Evolutionary conservation across 2,329 filamentous ascomycete species (phyloP).

Genomic region (Diaporthe sp.): DNA sequence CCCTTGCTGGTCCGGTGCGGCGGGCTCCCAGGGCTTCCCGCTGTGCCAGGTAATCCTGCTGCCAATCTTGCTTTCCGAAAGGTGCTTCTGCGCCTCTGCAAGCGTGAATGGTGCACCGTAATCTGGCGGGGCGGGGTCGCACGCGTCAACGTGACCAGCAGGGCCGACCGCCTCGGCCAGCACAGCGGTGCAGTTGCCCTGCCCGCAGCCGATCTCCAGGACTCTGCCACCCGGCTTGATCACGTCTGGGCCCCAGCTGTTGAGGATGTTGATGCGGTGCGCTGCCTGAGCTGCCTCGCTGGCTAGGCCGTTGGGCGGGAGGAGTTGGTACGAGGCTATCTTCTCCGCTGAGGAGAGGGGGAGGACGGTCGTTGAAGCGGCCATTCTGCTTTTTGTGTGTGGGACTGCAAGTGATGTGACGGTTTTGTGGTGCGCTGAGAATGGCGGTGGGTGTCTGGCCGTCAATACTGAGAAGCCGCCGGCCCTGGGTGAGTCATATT

Average conservation of each 20-base stretch:
- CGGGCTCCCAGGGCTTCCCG: slow-evolving; percentile 52
- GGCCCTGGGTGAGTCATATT: background rate
- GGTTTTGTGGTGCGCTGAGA: background rate
- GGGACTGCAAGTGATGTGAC: no score
- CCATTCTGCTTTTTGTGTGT: background rate
- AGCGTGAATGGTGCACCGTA: slow-evolving; percentile 67
- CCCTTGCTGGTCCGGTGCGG: slow-evolving; percentile 40
- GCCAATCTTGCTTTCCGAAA: slow-evolving; percentile 57
- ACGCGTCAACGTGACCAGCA: slow-evolving; percentile 60
- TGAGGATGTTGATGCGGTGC: slow-evolving; percentile 54
- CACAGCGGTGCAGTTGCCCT: slow-evolving; percentile 68
- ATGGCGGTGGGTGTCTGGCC: fast-evolving
- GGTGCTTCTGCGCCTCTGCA: slow-evolving; percentile 60
- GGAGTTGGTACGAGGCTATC: slow-evolving; percentile 31
- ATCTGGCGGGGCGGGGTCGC: slow-evolving; percentile 64
- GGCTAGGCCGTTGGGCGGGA: slow-evolving; percentile 22
- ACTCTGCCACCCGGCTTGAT: slow-evolving; percentile 57
- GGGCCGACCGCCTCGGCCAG: slow-evolving; percentile 63
- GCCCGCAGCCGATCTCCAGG: slow-evolving; percentile 72
- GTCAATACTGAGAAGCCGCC: background rate
- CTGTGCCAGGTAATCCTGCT: slow-evolving; percentile 59
- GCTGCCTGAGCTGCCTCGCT: slow-evolving; percentile 41
- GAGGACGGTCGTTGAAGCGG: background rate
- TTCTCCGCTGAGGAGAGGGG: slow-evolving; percentile 13
- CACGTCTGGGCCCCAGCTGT: slow-evolving; percentile 48